Conservation (phyloP, 192 early-diverging fungal species). For the Rhizophagus prolifer region DNA sequence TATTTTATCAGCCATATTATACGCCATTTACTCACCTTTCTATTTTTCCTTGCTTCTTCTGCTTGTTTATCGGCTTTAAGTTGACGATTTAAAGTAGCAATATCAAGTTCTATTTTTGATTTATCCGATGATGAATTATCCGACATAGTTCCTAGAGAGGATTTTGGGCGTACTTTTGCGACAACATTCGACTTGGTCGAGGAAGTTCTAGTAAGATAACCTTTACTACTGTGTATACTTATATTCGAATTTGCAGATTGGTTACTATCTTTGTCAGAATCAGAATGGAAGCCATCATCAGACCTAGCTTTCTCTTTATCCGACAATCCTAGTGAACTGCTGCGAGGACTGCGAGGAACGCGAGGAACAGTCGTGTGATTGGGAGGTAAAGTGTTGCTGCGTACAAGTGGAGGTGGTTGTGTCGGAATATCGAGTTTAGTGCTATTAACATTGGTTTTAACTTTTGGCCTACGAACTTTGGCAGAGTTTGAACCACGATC, state of each 20-base stretch:
- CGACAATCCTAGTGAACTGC: background rate
- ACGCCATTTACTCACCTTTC: conserved; percentile 17
- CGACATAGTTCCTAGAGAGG: conserved; percentile 18
- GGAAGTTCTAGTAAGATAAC: conserved; percentile 16
- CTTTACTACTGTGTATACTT: conserved; percentile 9
- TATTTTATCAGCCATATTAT: background rate
- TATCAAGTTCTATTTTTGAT: background rate
- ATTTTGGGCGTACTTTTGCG: conserved; percentile 21
- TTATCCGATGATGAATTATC: conserved; percentile 1
- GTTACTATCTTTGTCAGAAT: conserved; percentile 30
- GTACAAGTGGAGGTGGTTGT: background rate
- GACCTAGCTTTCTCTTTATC: conserved; percentile 25
- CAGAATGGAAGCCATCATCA: conserved; percentile 28
- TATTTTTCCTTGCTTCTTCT: conserved; percentile 26
- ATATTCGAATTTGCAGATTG: conserved; percentile 21
- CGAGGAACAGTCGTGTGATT: background rate
- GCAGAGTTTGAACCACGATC: background rate
- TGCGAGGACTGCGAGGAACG: background rate
- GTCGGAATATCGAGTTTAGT: background rate
- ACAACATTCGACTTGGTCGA: conserved; percentile 8
- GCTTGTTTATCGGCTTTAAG: conserved; percentile 8
- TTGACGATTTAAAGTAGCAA: conserved; percentile 9
- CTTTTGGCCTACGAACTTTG: background rate
- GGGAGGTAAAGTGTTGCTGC: background rate
- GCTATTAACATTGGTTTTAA: background rate